phyloP scores from a whole-genome alignment of 2,329 filamentous ascomycete genomes.

The Epichloe uncinata region DNA sequence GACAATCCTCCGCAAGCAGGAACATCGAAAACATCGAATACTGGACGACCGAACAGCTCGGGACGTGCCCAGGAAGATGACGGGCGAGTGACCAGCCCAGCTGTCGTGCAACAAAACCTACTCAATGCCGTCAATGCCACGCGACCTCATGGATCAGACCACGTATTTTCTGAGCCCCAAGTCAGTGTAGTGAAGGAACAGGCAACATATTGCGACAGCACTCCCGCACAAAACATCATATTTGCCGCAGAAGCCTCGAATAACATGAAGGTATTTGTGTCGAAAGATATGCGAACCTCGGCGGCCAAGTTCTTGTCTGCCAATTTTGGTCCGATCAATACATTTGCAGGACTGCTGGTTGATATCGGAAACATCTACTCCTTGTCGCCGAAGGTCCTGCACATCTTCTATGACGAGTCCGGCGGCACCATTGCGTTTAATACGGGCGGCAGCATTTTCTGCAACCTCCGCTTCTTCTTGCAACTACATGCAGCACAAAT shows the following conservation, averaged over 20 bases:
- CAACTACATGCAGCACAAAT: slow-evolving; percentile 55
- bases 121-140: slow-evolving; percentile 68
- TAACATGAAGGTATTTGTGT: slow-evolving; percentile 61
- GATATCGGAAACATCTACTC: slow-evolving; percentile 62
- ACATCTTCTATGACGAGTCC: slow-evolving; percentile 73
- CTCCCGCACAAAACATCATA: slow-evolving; percentile 57
- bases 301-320: slow-evolving; percentile 41
- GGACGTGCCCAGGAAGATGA: slow-evolving; percentile 24
- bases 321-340: slow-evolving; percentile 49
- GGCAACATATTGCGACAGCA: slow-evolving; percentile 73
- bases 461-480: slow-evolving; percentile 79
- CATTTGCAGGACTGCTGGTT: slow-evolving; percentile 55
- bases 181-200: slow-evolving; percentile 68
- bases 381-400: slow-evolving; percentile 53
- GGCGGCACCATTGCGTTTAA: slow-evolving; percentile 91
- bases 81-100: slow-evolving; percentile 45
- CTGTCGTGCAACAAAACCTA: slow-evolving; percentile 54
- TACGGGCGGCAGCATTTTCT: slow-evolving; percentile 73
- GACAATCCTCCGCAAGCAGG: slow-evolving; percentile 16
- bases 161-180: slow-evolving; percentile 58
- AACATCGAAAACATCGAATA: not conserved
- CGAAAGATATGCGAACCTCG: slow-evolving; percentile 36
- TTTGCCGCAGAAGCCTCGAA: slow-evolving; percentile 57
- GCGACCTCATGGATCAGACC: slow-evolving; percentile 59
- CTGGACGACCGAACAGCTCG: not conserved